Evolutionary conservation across 257 asterid genomes (phyloP).

Genomic region (Solanum rostratum): DNA sequence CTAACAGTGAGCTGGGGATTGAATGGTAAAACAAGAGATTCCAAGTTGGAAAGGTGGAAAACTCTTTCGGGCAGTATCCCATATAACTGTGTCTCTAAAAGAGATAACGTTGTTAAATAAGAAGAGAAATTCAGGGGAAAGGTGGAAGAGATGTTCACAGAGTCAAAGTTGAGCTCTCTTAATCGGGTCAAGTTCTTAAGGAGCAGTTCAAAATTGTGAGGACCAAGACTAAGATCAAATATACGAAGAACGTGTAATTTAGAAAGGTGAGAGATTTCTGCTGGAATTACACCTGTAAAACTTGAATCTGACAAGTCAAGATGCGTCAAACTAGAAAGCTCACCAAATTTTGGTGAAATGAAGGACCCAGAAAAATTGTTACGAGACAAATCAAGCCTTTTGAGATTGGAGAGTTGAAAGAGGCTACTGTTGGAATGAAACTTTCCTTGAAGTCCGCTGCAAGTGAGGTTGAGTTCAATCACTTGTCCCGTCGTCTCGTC

Average conservation of each 20-base stretch:
- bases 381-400: neutral
- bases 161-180: neutral
- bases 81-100: neutral
- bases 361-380: slow-evolving; percentile 2
- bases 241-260: neutral
- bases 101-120: neutral
- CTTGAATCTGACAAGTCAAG: slow-evolving; percentile 7
- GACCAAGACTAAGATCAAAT: neutral
- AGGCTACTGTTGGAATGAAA: neutral
- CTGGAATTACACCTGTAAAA: neutral
- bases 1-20: no score
- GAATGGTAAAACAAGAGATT: no score
- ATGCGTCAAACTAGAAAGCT: neutral
- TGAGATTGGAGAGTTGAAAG: slow-evolving; percentile 1
- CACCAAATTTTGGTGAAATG: slow-evolving; percentile 4
- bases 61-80: no score
- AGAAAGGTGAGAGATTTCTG: neutral
- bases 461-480: neutral
- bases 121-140: slow-evolving; percentile 11
- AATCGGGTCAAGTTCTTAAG: slow-evolving; percentile 7
- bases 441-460: neutral
- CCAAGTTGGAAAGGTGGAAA: no score
- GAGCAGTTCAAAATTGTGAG: neutral
- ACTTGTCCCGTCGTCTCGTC: neutral
- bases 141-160: neutral